These are phyloP conservation scores for Phytopythium sindhum DNA, from an alignment of 352 stramenopile species.

Conservation along the genomic window DNA sequence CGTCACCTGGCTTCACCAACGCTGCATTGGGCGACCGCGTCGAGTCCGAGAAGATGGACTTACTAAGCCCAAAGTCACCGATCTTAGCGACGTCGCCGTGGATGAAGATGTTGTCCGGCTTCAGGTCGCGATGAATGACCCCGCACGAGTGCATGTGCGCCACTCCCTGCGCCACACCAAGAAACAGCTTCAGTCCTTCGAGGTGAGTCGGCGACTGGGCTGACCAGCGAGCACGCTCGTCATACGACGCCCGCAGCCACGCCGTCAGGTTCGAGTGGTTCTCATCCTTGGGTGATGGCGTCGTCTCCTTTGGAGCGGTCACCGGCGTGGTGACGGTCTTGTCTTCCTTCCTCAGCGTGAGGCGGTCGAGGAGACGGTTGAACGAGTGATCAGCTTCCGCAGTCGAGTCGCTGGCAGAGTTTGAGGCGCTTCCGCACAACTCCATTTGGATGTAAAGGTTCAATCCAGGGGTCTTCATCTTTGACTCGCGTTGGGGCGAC, in stretches of 20 bases:
- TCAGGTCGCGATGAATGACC: slow-evolving; percentile 74
- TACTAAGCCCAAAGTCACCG: slow-evolving; percentile 67
- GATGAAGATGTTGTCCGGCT: slow-evolving; percentile 77
- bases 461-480: slow-evolving; percentile 31
- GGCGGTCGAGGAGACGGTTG: slow-evolving; percentile 39
- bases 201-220: slow-evolving; percentile 42
- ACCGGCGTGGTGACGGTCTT: neutral
- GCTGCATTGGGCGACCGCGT: slow-evolving; percentile 1
- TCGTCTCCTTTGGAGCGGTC: neutral
- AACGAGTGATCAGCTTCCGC: slow-evolving; percentile 33
- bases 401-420: slow-evolving; percentile 3
- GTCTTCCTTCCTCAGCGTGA: slow-evolving; percentile 16
- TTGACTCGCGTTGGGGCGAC: neutral
- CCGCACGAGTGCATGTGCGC: slow-evolving; percentile 72
- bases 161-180: slow-evolving; percentile 61
- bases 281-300: slow-evolving; percentile 16
- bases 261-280: slow-evolving; percentile 57
- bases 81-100: slow-evolving; percentile 59
- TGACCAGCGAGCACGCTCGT: slow-evolving; percentile 38
- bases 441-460: slow-evolving; percentile 84
- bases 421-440: slow-evolving; percentile 32
- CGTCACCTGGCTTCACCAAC: slow-evolving; percentile 11
- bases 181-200: slow-evolving; percentile 61
- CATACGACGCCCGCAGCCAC: slow-evolving; percentile 66
- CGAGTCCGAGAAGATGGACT: slow-evolving; percentile 43